Base-by-base conservation (phyloP, 2,329 filamentous ascomycete genomes). In the Penicillium sp. region DNA sequence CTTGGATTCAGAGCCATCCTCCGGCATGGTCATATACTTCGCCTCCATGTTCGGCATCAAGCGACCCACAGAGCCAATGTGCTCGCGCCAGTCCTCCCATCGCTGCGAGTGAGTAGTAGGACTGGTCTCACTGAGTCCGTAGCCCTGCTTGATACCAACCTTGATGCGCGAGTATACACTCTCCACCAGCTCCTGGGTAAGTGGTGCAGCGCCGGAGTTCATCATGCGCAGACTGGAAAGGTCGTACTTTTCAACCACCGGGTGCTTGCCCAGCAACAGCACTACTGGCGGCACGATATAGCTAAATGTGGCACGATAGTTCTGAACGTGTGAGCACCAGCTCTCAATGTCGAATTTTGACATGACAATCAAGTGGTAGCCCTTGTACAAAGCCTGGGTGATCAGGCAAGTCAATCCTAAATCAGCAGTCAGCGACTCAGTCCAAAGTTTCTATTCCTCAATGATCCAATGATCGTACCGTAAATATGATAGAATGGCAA, bases 401-500 rank as follows among this genome's bases (percentile, higher is more conserved):
- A 96, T 80, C 42, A 92, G 83, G 65, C 85, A 88, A 13, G 86
- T 90, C 24, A 96, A 82, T 8, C 89, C 89, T 78, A 51, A 21
- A 27, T 16, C 5, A 21, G 6, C 10, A 24, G 31, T 33, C 31
- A 37, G 16, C 8, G 16, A 35, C 3, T 46, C 29, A 29, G 35
- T n/a, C 13, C 22, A 14, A 19, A n/a, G 7, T 39, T 11, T 19
- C 7, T 16, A 19, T 6, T 35, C 14, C 35, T 4, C 3, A 10
- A 3, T 5, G 19, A 39, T 19, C 7, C n/a, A 39, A 19, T 4
- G 3, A 19, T 13, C 84, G 64, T 75, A 89, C 83, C 91, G 69
- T 96, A 96, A 61, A 96, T 93, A 71, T 96, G 92, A 76, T 92
- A 96, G 73, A 96, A 95, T 0, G 93, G 93, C 11, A 96, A 75